Evolutionary conservation across 257 asterid genomes (phyloP), one percentile per base, ranked within the genome.

Genomic region (Fraxinus pennsylvanica): DNA sequence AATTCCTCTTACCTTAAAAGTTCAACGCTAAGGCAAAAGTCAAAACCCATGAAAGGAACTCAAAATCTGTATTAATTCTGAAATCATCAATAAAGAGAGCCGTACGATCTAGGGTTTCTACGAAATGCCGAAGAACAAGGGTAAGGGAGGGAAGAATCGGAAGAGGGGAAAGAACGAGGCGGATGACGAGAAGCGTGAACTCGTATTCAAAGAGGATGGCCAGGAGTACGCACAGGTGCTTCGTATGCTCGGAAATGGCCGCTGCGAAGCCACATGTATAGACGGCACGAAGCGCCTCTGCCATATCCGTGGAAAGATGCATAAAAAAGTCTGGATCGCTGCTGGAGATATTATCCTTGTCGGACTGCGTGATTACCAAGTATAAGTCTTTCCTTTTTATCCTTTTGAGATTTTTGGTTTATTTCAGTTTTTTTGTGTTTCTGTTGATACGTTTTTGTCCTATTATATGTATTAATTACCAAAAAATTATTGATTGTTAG

Each of bases 91-190:
- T 59, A 32, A 77, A 38, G 21, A 3, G 43, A 41, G 71, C 82
- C 88, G 82, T 73, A 9, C 30, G 85, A 82, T 72, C 85, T 84
- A 88, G 89, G 94, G 80, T 85, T 87, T 76, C 74, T 45, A 74
- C 61, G 84, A 67, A 21, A 92, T 94, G 97, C 97, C 97, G 88
- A 94, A 94, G 97, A 94, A 94, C 84, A 94, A 94, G 90, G 99
- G 99, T 74, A 94, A 94, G 93, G 97, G 98, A 91, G 97, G 97
- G 2, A 94, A 94, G 89, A 94, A 94, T 77, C 86, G 97, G 77
- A 94, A 94, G 92, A 90, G 97, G 70, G 99, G 99, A 1, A 94
- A 92, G 94, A 94, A 94, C 87, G 97, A 92, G 69, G 97, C 97
- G 14, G 99, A 94, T 2, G 99, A 94, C 27, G 97, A 91, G 90